These are phyloP conservation scores for Venturia pyrina DNA, from an alignment of 2,329 filamentous ascomycete genomes.

Conservation along the genomic window DNA sequence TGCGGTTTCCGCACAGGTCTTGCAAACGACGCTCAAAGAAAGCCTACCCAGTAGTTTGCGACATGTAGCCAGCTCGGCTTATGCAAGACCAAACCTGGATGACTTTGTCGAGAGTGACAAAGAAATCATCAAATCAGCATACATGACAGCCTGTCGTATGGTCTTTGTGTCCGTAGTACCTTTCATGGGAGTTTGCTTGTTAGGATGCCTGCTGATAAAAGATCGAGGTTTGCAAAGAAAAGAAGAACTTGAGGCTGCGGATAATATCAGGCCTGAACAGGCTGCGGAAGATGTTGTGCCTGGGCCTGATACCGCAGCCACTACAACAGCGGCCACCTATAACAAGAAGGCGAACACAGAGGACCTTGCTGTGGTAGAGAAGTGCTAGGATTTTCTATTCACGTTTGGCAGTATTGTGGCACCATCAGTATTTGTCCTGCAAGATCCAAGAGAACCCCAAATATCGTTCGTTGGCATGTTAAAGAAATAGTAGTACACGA, in stretches of 20 bases:
- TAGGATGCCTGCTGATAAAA: not conserved
- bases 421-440: too few relatives aligned
- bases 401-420: too few relatives aligned
- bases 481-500: too few relatives aligned
- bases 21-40: slow-evolving; percentile 24
- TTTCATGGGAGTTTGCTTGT: not conserved
- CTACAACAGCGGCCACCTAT: too few relatives aligned
- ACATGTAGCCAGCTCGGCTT: slow-evolving; percentile 22
- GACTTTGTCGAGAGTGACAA: not conserved
- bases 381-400: too few relatives aligned
- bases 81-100: not conserved
- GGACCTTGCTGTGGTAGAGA: too few relatives aligned
- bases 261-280: too few relatives aligned
- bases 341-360: too few relatives aligned
- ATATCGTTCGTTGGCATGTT: too few relatives aligned
- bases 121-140: not conserved
- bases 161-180: slow-evolving; percentile 3
- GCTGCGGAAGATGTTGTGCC: too few relatives aligned
- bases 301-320: too few relatives aligned
- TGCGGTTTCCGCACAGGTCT: slow-evolving; percentile 29
- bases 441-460: too few relatives aligned
- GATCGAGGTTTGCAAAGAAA: slow-evolving; percentile 1
- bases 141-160: not conserved
- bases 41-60: slow-evolving; percentile 20
- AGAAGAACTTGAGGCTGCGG: not conserved